Evolutionary conservation across 2,329 filamentous ascomycete genomes (phyloP), one percentile per base, ranked within the genome.

Genomic region (Fusarium pseudoanthophilum): DNA sequence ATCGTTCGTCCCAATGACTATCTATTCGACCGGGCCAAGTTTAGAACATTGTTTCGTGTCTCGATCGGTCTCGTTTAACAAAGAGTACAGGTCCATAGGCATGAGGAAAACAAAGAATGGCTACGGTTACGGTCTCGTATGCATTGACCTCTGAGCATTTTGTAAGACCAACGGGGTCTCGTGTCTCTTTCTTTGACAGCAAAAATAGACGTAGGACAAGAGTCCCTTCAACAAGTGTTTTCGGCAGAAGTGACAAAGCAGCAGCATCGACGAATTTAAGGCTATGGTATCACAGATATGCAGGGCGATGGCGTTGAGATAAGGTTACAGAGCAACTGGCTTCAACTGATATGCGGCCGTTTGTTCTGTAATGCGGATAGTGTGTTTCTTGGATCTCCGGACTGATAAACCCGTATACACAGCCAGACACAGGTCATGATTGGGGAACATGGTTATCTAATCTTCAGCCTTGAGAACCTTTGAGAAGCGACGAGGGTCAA

Each of bases 401-500:
- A 55, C 73, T 72, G 72, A 76, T 75, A 76, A 67, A 69, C 69
- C 58, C 42, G 15, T 28, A 55, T 69, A 72, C 58, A 64, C 46
- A 53, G 67, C 73, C 56, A 70, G 49, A 60, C 59, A 49, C 59
- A 68, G 52, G 65, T 68, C 52, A 67, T 77, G 75, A 77, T 77
- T 77, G 75, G 75, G 72, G 73, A 77, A 63, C 60, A 20, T 18
- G 46, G 61, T 52, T 77, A 77, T 76, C 75, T 77, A 77, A 77
- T 77, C 75, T 77, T 49, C 48, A 69, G 67, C 63, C 64, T 75
- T 63, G 59, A 67, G 43, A 53, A 68, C 63, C 64, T 75, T 59
- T 71, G 58, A 56, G 62, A 59, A 51, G 61, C 43, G 60, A 70
- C 55, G 66, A 64, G 68, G 71, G 72, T 60, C 46, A 60, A 51